Percentiles rank a stretch among this genome's conserved stretches.
phyloP scores from a whole-genome alignment of 2,329 filamentous ascomycete genomes.

The Conoideocrella luteorostrata region DNA sequence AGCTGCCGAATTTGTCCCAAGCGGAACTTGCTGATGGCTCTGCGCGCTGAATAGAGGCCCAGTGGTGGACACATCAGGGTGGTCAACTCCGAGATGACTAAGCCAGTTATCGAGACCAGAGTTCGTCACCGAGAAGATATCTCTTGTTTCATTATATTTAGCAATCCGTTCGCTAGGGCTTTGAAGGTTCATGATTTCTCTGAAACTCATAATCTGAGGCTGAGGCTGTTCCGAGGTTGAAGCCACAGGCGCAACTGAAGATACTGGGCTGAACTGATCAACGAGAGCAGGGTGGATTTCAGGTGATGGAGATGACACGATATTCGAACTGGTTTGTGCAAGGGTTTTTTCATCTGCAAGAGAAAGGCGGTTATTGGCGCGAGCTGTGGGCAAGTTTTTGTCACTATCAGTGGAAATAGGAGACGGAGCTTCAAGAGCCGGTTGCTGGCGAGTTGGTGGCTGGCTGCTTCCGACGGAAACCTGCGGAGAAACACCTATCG shows the following conservation, averaged over 20 bases:
- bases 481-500: neutral
- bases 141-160: conserved; percentile 66
- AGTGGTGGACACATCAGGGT: conserved; percentile 31
- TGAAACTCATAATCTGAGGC: conserved; percentile 51
- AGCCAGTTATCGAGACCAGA: conserved; percentile 65
- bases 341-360: conserved; percentile 39
- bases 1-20: conserved; percentile 15
- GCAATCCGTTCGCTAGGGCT: conserved; percentile 62
- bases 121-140: conserved; percentile 64
- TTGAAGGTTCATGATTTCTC: conserved; percentile 68
- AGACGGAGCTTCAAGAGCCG: conserved; percentile 34
- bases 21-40: conserved; percentile 9
- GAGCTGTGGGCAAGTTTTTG: conserved; percentile 16
- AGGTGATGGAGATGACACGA: conserved; percentile 29
- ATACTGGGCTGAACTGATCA: neutral
- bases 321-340: conserved; percentile 26
- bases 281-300: conserved; percentile 31
- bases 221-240: conserved; percentile 8
- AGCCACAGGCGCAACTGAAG: conserved; percentile 11
- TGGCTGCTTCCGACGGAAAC: neutral
- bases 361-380: conserved; percentile 27
- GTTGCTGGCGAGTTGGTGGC: conserved; percentile 2
- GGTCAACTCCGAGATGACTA: conserved; percentile 33
- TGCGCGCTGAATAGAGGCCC: conserved; percentile 19
- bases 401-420: conserved; percentile 34